phyloP scores from a whole-genome alignment of 2,329 filamentous ascomycete species.

The Aspergillus fructus region DNA sequence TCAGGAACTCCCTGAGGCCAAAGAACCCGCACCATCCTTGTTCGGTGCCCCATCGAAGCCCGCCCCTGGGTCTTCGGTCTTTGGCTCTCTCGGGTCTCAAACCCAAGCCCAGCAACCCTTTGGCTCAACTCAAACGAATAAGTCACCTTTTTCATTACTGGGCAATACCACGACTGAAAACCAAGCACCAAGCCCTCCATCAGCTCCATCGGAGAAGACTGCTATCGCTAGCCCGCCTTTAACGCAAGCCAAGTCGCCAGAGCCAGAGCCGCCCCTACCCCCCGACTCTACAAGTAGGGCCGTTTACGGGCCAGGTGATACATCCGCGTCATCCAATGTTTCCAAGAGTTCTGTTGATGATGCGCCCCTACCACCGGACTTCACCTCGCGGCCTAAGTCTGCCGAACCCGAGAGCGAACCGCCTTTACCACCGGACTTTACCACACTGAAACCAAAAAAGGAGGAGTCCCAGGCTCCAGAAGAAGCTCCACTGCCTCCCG shows the following conservation, averaged over 20 bases:
- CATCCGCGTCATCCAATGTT: constrained; percentile 47
- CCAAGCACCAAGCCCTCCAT: constrained; percentile 28
- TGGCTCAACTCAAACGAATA: constrained; percentile 25
- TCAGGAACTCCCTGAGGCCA: constrained; percentile 23
- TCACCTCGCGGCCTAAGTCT: constrained; percentile 22
- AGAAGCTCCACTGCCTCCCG: constrained; percentile 27
- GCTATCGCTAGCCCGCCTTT: constrained; percentile 28
- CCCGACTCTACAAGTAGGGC: constrained; percentile 50
- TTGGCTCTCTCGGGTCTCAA: constrained; percentile 29
- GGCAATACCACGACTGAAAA: constrained; percentile 25
- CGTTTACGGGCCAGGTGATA: constrained; percentile 48
- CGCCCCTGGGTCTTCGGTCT: constrained; percentile 25
- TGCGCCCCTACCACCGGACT: constrained; percentile 37
- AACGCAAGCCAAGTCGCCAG: constrained; percentile 33
- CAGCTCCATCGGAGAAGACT: constrained; percentile 34
- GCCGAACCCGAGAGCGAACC: constrained; percentile 19
- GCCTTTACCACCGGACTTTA: constrained; percentile 24
- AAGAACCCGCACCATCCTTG: constrained; percentile 21
- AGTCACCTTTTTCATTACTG: constrained; percentile 33
- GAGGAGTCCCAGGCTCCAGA: constrained; percentile 11
- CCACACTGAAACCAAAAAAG: constrained; percentile 11
- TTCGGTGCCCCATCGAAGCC: constrained; percentile 28
- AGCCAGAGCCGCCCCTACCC: constrained; percentile 41
- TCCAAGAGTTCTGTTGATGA: constrained; percentile 44
- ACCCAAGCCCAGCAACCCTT: constrained; percentile 26